Evolutionary conservation across 2,329 filamentous ascomycete species (phyloP).

Genomic region (Curvularia sp.): DNA sequence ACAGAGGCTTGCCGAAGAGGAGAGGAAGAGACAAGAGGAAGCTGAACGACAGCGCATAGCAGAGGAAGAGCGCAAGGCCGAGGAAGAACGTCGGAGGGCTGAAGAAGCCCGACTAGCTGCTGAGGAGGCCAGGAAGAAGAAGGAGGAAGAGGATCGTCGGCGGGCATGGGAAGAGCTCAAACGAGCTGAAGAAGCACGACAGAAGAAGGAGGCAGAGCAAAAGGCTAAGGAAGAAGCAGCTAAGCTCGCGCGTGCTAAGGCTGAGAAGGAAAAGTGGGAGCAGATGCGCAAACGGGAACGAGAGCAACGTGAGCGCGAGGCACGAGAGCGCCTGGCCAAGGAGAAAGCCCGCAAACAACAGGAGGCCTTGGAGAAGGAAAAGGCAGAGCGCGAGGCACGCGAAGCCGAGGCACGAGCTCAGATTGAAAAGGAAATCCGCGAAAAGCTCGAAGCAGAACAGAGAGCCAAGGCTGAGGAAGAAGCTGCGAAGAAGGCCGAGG

Average conservation of each 20-base stretch:
- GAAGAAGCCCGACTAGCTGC: slow-evolving; percentile 51
- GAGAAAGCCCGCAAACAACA: slow-evolving; percentile 52
- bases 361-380: slow-evolving; percentile 52
- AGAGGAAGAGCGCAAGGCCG: slow-evolving; percentile 37
- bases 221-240: slow-evolving; percentile 59
- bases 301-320: slow-evolving; percentile 58
- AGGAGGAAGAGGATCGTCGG: slow-evolving; percentile 58
- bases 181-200: slow-evolving; percentile 45
- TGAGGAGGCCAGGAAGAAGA: slow-evolving; percentile 55
- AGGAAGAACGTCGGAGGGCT: slow-evolving; percentile 51
- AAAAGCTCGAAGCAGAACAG: slow-evolving; percentile 52
- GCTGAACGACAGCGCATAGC: slow-evolving; percentile 66
- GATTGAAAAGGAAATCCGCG: slow-evolving; percentile 53
- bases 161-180: slow-evolving; percentile 49
- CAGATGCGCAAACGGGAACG: slow-evolving; percentile 58
- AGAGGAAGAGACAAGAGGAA: slow-evolving; percentile 47
- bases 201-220: slow-evolving; percentile 48
- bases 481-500: slow-evolving; percentile 48
- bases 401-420: slow-evolving; percentile 48
- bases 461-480: slow-evolving; percentile 50
- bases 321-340: slow-evolving; percentile 55
- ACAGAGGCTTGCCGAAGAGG: slow-evolving; percentile 7
- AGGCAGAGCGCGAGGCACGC: slow-evolving; percentile 46
- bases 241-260: slow-evolving; percentile 54
- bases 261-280: slow-evolving; percentile 61